Evolutionary conservation across 2,329 filamentous ascomycete genomes (phyloP).

Genomic region (Magnaporthiopsis incrustans): DNA sequence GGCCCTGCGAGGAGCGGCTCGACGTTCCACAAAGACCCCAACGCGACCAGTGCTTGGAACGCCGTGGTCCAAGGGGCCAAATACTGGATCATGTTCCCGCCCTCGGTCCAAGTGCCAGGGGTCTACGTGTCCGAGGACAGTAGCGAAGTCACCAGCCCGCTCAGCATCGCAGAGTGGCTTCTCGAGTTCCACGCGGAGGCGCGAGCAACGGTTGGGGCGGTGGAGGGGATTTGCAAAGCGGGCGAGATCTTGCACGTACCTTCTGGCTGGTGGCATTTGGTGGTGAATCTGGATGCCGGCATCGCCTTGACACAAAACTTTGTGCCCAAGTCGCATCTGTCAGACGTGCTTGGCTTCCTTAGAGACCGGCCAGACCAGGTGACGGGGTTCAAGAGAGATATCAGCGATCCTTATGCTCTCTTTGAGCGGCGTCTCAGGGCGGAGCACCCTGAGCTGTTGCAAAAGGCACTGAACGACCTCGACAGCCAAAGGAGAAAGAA

Average conservation of each 20-base stretch:
- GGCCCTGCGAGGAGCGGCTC: constrained; percentile 81
- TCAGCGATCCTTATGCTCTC: constrained; percentile 64
- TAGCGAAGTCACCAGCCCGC: constrained; percentile 85
- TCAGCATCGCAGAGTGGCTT: constrained; percentile 96
- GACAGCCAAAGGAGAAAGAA: constrained; percentile 61
- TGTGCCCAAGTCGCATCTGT: constrained; percentile 67
- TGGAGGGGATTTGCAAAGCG: constrained; percentile 74
- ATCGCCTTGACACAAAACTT: constrained; percentile 96
- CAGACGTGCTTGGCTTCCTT: constrained; percentile 71
- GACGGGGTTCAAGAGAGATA: constrained; percentile 69
- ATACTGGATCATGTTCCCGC: constrained; percentile 98
- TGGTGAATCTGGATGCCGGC: constrained; percentile 77
- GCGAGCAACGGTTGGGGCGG: constrained; percentile 63
- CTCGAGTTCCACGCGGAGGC: constrained; percentile 83
- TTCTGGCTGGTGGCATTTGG: constrained; percentile 93
- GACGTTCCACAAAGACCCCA: constrained; percentile 85
- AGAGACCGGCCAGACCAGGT: constrained; percentile 77
- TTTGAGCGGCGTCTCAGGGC: constrained; percentile 63
- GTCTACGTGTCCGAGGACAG: constrained; percentile 85
- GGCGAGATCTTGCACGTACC: constrained; percentile 91
- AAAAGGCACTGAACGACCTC: constrained; percentile 50
- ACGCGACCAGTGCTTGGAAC: constrained; percentile 80
- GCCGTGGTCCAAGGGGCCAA: constrained; percentile 83
- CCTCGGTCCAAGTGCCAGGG: constrained; percentile 69
- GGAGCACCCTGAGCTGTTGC: constrained; percentile 57